Evolutionary conservation across 305 asterid genomes (phyloP).

Genomic region (Solanum hybrid): DNA sequence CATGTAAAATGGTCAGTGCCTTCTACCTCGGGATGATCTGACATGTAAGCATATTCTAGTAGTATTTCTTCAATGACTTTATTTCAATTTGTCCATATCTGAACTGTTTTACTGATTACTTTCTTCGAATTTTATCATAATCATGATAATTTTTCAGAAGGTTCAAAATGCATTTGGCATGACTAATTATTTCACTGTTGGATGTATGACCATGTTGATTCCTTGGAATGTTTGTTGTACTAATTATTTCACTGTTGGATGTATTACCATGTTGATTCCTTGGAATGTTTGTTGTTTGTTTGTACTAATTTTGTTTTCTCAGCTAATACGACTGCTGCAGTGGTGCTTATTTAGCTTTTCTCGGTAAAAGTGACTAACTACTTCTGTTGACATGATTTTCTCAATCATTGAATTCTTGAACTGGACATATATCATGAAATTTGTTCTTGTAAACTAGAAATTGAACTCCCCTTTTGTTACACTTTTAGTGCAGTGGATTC

Average conservation of each 20-base stretch:
- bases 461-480: neutral
- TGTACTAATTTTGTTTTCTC: neutral
- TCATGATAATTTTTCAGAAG: no score
- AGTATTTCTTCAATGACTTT: constrained; percentile 28
- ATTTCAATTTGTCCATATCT: constrained; percentile 41
- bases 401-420: neutral
- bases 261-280: neutral
- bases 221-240: no score
- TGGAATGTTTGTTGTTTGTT: neutral
- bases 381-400: neutral
- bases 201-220: no score
- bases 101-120: constrained; percentile 30
- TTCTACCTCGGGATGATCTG: constrained; percentile 34
- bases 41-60: constrained; percentile 37
- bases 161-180: neutral
- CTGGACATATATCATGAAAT: neutral
- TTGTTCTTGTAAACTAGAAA: neutral
- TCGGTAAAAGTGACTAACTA: neutral
- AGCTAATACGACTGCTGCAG: neutral
- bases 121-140: constrained; percentile 9
- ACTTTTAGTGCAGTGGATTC: neutral
- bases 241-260: neutral
- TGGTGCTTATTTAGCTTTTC: neutral
- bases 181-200: no score
- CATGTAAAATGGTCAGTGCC: constrained; percentile 14